Conservation (phyloP, 805 yeast genomes). For the Yarrowia sp. region DNA sequence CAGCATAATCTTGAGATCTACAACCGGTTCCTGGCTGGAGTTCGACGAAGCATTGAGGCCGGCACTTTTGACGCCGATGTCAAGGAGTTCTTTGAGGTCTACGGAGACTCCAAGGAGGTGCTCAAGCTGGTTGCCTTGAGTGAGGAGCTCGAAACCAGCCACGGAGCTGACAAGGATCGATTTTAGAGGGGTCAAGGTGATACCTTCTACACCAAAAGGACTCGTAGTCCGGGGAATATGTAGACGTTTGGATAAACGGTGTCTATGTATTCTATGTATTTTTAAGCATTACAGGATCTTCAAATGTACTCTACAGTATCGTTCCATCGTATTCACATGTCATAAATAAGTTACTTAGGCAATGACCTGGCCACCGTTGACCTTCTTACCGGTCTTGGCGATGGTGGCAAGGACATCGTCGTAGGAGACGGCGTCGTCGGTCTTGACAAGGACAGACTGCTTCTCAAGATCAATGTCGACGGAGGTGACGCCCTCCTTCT, state of each 20-base stretch:
- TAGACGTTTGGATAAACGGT: constrained; percentile 1
- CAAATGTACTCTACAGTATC: too few relatives aligned
- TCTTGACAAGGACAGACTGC: constrained; percentile 81
- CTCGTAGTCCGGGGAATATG: neutral
- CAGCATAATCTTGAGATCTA: constrained; percentile 50
- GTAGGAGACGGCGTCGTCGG: constrained; percentile 62
- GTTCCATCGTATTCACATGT: neutral
- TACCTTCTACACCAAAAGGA: too few relatives aligned
- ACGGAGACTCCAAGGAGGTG: constrained; percentile 42
- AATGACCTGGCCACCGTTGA: constrained; percentile 67
- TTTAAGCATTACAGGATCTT: constrained; percentile 4
- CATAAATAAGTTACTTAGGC: constrained; percentile 46
- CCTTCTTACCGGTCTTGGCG: constrained; percentile 88
- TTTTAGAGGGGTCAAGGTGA: neutral
- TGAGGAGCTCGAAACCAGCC: neutral
- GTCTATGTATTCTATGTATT: constrained; percentile 16
- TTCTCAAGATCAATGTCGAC: constrained; percentile 77
- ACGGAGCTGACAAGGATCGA: constrained; percentile 30
- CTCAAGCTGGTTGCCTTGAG: neutral
- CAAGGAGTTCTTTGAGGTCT: constrained; percentile 42
- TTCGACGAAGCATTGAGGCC: constrained; percentile 47
- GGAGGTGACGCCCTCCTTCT: constrained; percentile 74
- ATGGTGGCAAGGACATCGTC: constrained; percentile 83
- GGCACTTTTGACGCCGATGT: constrained; percentile 47
- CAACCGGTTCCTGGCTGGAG: constrained; percentile 47